These are phyloP conservation scores for Bolboschoenus planiculmis DNA, from an alignment of 176 grass and related monocot species.

Conservation along the genomic window DNA sequence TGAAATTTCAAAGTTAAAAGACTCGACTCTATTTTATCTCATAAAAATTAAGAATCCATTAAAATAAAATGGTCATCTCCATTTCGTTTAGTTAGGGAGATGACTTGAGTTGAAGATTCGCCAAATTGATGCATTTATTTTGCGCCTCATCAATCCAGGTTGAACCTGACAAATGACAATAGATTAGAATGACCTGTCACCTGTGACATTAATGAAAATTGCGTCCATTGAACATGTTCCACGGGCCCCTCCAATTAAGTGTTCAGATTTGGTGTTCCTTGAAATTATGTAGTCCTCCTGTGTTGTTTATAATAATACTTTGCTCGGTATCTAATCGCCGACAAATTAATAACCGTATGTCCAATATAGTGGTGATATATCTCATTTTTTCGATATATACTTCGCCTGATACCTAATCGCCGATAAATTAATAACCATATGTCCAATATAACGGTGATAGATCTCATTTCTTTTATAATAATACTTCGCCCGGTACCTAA, in stretches of 20 bases:
- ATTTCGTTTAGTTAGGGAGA: neutral
- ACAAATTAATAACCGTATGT: too few species aligned
- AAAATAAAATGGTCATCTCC: neutral
- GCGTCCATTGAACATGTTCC: too few species aligned
- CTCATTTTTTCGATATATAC: too few species aligned
- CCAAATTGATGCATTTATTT: neutral
- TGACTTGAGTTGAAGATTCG: neutral
- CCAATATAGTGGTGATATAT: too few species aligned
- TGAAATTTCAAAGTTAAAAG: too few species aligned
- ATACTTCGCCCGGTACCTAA: too few species aligned
- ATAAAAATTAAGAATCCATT: neutral
- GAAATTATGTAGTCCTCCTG: neutral
- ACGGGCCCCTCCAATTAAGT: neutral
- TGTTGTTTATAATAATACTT: too few species aligned
- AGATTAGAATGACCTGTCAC: neutral
- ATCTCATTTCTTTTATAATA: too few species aligned
- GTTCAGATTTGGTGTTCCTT: neutral
- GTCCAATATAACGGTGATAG: too few species aligned
- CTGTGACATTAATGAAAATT: neutral
- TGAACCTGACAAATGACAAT: neutral
- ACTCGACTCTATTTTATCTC: neutral
- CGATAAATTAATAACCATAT: too few species aligned
- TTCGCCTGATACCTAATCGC: too few species aligned
- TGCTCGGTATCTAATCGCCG: too few species aligned
- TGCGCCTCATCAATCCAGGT: conserved; percentile 13